phyloP scores from a whole-genome alignment of 345 rosid species.

The Euphorbia tirucalli region DNA sequence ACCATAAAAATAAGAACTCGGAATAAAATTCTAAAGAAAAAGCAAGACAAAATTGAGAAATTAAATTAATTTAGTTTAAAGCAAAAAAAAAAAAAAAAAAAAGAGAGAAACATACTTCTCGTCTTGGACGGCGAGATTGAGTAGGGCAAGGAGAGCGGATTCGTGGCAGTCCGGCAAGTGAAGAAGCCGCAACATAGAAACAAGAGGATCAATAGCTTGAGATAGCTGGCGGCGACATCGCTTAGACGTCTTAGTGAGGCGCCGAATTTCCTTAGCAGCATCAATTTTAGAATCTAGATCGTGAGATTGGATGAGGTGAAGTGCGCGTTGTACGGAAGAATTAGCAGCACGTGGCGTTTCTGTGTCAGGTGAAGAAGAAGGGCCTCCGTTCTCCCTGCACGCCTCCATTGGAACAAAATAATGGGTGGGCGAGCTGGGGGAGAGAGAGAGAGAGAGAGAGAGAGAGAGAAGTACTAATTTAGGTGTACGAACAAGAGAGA shows the following conservation, averaged over 20 bases:
- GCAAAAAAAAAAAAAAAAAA: not conserved
- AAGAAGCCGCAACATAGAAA: slow-evolving; percentile 57
- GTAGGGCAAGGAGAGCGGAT: slow-evolving; percentile 87
- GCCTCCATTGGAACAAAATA: slow-evolving; percentile 26
- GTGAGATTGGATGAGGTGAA: slow-evolving; percentile 47
- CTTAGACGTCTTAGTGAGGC: slow-evolving; percentile 84
- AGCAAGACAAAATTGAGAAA: too few species aligned
- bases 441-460: not conserved
- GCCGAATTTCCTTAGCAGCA: slow-evolving; percentile 86
- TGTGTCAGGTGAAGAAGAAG: slow-evolving; percentile 45
- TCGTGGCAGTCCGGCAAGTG: slow-evolving; percentile 49
- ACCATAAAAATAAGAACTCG: not conserved
- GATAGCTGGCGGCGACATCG: slow-evolving; percentile 82
- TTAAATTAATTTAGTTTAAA: not conserved
- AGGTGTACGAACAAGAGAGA: not conserved
- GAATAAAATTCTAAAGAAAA: too few species aligned
- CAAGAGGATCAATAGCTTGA: slow-evolving; percentile 67
- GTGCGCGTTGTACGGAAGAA: slow-evolving; percentile 49
- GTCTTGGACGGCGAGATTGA: slow-evolving; percentile 95
- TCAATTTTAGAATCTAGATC: slow-evolving; percentile 57
- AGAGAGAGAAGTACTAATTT: not conserved
- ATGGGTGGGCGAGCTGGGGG: not conserved
- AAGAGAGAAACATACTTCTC: slow-evolving; percentile 55
- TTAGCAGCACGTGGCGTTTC: slow-evolving; percentile 56
- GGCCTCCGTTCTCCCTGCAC: slow-evolving; percentile 23